These are phyloP conservation scores for Podospora pseudopauciseta DNA, from an alignment of 495 filamentous ascomycete species.

Conservation along the genomic window DNA sequence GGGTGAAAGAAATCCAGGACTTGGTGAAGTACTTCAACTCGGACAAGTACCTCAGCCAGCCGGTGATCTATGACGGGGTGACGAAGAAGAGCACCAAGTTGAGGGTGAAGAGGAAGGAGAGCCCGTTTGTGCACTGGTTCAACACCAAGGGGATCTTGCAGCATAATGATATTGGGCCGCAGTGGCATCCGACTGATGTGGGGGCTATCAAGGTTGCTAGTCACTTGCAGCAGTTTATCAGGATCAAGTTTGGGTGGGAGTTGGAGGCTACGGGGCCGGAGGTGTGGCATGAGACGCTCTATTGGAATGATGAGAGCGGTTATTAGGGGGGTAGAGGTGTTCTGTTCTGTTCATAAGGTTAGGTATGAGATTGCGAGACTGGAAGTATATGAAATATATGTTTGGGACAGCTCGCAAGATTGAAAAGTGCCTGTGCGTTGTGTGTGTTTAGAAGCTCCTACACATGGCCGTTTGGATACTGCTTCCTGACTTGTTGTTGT, in stretches of 20 bases:
- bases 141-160: conserved; percentile 64
- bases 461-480: no score
- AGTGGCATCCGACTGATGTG: conserved; percentile 63
- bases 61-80: conserved; percentile 42
- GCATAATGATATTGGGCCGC: conserved; percentile 65
- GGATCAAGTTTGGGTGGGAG: conserved; percentile 55
- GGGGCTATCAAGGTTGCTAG: conserved; percentile 66
- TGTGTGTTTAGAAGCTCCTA: no score
- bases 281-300: conserved; percentile 59
- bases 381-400: no score
- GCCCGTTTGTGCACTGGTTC: conserved; percentile 64
- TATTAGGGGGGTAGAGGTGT: conserved; percentile 33
- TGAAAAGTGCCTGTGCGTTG: no score
- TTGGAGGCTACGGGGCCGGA: conserved; percentile 58
- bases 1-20: conserved; percentile 48
- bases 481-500: no score
- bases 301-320: conserved; percentile 56
- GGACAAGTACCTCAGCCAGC: conserved; percentile 41
- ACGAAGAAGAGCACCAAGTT: conserved; percentile 37
- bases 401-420: no score
- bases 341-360: no score
- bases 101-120: conserved; percentile 28
- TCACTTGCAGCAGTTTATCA: conserved; percentile 58
- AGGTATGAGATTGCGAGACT: background rate
- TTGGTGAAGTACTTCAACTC: conserved; percentile 58